Evolutionary conservation across 768 basidiomycete species (phyloP).

Genomic region (Daedaleopsis nitida): DNA sequence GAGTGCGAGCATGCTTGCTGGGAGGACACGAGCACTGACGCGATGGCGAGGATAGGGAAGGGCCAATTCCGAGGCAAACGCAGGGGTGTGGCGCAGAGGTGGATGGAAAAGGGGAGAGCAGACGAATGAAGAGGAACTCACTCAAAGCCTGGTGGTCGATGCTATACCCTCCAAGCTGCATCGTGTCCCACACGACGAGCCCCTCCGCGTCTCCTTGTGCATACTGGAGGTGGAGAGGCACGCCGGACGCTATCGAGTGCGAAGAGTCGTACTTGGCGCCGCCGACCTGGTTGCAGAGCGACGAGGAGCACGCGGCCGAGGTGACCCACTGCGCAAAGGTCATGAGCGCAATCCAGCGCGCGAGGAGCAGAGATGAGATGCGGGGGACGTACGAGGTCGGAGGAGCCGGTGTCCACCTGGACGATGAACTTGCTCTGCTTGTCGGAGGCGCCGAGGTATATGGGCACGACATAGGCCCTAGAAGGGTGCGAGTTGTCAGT

Average conservation of each 20-base stretch:
- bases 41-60: too few species aligned
- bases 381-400: constrained; percentile 61
- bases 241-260: constrained; percentile 43
- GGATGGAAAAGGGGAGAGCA: neutral
- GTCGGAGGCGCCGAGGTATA: constrained; percentile 48
- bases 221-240: constrained; percentile 55
- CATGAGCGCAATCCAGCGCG: neutral
- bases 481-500: neutral
- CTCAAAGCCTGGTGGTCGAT: constrained; percentile 73
- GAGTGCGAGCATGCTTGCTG: too few species aligned
- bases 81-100: neutral
- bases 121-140: constrained; percentile 32
- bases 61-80: too few species aligned
- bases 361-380: too few species aligned
- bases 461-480: constrained; percentile 68
- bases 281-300: constrained; percentile 47
- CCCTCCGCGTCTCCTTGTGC: constrained; percentile 61
- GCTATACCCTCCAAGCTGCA: constrained; percentile 63
- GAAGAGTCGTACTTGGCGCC: constrained; percentile 61
- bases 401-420: constrained; percentile 82
- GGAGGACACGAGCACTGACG: too few species aligned
- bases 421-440: constrained; percentile 48
- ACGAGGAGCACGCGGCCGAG: constrained; percentile 61
- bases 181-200: constrained; percentile 68
- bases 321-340: constrained; percentile 64